These are phyloP conservation scores for Typha latifolia DNA, from an alignment of 176 grass and related monocot genomes.

Conservation along the genomic window DNA sequence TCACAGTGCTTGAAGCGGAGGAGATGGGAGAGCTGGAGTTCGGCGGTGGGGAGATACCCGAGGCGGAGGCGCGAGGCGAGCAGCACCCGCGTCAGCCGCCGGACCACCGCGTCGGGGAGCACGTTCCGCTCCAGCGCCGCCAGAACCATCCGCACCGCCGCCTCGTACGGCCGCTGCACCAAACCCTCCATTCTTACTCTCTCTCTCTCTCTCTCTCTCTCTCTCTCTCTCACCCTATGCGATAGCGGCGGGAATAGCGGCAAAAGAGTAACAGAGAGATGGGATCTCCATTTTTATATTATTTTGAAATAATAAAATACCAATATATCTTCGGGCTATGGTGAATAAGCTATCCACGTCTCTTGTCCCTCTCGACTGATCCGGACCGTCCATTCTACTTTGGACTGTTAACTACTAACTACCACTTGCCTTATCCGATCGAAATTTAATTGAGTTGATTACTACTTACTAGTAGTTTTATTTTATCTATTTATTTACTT, in stretches of 20 bases:
- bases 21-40: conserved; percentile 59
- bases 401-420: no score
- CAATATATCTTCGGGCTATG: no score
- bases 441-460: no score
- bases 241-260: not conserved
- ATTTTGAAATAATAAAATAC: no score
- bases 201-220: not conserved
- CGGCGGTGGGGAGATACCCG: conserved; percentile 63
- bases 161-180: conserved; percentile 36
- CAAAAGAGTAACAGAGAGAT: no score
- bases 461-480: no score
- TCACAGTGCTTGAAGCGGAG: conserved; percentile 62
- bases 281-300: no score
- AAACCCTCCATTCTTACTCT: conserved; percentile 2
- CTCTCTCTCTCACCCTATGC: not conserved
- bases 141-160: conserved; percentile 41
- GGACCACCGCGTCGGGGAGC: conserved; percentile 60
- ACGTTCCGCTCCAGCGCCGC: conserved; percentile 73
- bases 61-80: conserved; percentile 76
- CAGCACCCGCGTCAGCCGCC: conserved; percentile 63
- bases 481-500: no score
- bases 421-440: no score
- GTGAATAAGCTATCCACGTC: no score
- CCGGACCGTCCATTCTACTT: no score
- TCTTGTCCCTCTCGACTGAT: no score